These are phyloP conservation scores for Citrus sp. DNA, from an alignment of 345 rosid genomes.

Conservation along the genomic window DNA sequence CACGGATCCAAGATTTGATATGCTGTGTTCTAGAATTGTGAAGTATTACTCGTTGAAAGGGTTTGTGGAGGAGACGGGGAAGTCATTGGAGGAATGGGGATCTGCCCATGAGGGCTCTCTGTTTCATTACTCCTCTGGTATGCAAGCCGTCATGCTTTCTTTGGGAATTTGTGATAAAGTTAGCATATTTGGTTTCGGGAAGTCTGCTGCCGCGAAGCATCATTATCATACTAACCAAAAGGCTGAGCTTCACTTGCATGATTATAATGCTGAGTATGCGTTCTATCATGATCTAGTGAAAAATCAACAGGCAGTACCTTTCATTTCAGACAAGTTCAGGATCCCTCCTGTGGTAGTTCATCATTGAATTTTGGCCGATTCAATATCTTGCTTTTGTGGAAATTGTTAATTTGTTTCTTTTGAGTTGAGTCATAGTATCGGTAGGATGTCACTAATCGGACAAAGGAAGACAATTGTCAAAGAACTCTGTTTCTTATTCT, in stretches of 20 bases:
- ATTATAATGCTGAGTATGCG: constrained; percentile 79
- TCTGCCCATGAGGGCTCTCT: constrained; percentile 61
- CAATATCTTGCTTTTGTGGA: not conserved
- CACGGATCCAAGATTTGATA: constrained; percentile 83
- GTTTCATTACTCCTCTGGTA: constrained; percentile 94
- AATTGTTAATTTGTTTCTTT: constrained; percentile 4
- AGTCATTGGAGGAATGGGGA: constrained; percentile 61
- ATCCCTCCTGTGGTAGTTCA: constrained; percentile 64
- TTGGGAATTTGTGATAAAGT: constrained; percentile 77
- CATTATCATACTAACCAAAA: constrained; percentile 92
- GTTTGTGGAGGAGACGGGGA: constrained; percentile 47
- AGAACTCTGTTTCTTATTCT: constrained; percentile 9
- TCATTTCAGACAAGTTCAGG: constrained; percentile 56
- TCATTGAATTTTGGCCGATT: constrained; percentile 35
- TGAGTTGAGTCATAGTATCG: constrained; percentile 15
- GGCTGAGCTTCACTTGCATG: constrained; percentile 75
- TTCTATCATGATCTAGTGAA: constrained; percentile 57
- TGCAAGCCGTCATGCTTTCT: constrained; percentile 87
- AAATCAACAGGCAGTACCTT: constrained; percentile 62
- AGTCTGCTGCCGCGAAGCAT: constrained; percentile 58
- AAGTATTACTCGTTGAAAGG: constrained; percentile 78
- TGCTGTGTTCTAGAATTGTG: constrained; percentile 66
- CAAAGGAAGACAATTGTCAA: not conserved
- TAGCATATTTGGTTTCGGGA: constrained; percentile 85
- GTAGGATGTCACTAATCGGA: constrained; percentile 2